A percentile compares a stretch with the other conserved stretches of the same genome.
Conservation (phyloP, 1,284 basidiomycete species). For the Termitomyces sp. region DNA sequence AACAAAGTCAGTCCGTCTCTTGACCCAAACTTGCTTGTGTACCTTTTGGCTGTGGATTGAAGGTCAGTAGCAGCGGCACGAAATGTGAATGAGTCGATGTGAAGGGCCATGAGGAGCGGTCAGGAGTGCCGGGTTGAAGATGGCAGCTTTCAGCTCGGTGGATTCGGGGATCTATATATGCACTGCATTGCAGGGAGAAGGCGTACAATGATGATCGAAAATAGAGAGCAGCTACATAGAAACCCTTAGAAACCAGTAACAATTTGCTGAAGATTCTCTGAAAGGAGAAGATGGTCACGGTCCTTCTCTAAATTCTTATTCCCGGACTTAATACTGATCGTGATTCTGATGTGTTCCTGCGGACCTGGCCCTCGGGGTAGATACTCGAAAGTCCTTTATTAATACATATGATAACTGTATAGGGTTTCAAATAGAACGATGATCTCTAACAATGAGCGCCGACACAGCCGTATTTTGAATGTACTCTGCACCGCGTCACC, state of each 20-base stretch:
- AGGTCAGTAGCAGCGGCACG: conserved; percentile 13
- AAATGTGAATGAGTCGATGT: conserved; percentile 12
- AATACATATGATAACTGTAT: background rate
- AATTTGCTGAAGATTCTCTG: background rate
- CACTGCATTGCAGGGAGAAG: conserved; percentile 1
- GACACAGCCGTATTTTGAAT: background rate
- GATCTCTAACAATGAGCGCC: background rate
- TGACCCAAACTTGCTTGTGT: conserved; percentile 13
- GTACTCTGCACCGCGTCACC: background rate
- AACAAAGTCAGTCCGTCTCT: conserved; percentile 25
- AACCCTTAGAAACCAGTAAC: background rate
- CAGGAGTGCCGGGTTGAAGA: background rate
- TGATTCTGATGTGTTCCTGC: background rate
- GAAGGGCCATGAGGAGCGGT: conserved; percentile 1
- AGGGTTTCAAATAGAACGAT: background rate
- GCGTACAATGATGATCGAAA: conserved; percentile 2
- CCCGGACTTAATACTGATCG: background rate
- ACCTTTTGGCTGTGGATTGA: conserved; percentile 24
- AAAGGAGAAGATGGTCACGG: background rate
- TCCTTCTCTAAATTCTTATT: conserved; percentile 1
- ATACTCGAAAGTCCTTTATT: background rate
- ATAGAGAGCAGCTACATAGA: background rate
- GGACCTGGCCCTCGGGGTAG: background rate
- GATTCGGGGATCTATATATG: background rate
- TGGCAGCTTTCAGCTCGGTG: background rate